These are phyloP conservation scores for Sanguinoderma infundibulare DNA, from an alignment of 1,284 basidiomycete genomes.

Conservation along the genomic window DNA sequence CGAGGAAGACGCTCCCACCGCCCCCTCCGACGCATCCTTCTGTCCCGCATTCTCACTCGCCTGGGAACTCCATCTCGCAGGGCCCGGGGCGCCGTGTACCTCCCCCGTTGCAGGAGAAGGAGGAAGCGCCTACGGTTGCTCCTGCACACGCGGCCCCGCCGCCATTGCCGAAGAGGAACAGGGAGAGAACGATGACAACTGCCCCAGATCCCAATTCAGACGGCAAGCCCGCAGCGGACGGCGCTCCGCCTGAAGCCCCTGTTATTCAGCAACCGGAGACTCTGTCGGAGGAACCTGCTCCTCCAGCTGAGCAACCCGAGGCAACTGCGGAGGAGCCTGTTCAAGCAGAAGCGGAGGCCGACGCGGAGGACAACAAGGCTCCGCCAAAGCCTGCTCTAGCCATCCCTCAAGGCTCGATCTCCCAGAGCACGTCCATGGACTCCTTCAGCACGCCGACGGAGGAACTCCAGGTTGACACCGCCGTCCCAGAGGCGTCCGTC, in stretches of 20 bases:
- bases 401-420: constrained; percentile 13
- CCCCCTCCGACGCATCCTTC: constrained; percentile 47
- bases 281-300: not conserved
- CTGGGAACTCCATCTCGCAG: constrained; percentile 9
- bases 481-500: constrained; percentile 36
- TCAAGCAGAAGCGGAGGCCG: not conserved
- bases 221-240: not conserved
- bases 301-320: not conserved
- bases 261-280: not conserved
- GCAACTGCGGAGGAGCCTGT: not conserved
- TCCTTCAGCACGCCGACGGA: constrained; percentile 40
- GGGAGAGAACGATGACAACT: constrained; percentile 13
- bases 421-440: constrained; percentile 29
- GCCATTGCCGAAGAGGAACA: constrained; percentile 29
- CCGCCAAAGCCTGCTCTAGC: not conserved
- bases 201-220: constrained; percentile 4
- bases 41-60: constrained; percentile 20
- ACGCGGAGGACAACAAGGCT: not conserved
- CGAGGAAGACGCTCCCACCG: constrained; percentile 34
- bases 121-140: constrained; percentile 13
- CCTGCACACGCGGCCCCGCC: constrained; percentile 29
- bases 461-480: constrained; percentile 26
- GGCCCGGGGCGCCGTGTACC: constrained; percentile 12
- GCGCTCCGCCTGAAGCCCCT: not conserved
- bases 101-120: constrained; percentile 25